A percentile compares a stretch with the other conserved stretches of the same genome.
Conservation (phyloP, 345 rosid species). For the Rhodomyrtus tomentosa region DNA sequence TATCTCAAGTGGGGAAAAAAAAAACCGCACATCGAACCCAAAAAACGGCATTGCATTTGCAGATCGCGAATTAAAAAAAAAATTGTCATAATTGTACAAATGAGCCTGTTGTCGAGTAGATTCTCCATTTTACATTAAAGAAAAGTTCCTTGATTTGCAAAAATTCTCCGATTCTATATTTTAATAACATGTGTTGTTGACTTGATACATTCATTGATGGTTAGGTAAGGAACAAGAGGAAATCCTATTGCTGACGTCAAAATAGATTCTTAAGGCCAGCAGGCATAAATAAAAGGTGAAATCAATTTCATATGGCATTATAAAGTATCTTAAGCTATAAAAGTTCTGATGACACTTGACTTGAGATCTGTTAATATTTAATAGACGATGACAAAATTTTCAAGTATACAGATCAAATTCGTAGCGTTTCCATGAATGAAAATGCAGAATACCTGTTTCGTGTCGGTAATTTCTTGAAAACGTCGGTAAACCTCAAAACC, state of each 20-base stretch:
- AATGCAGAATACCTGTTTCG: too few relatives aligned
- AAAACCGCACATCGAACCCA: background rate
- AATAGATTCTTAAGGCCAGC: background rate
- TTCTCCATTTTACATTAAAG: background rate
- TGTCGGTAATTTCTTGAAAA: too few relatives aligned
- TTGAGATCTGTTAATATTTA: too few relatives aligned
- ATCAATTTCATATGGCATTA: background rate
- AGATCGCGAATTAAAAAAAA: background rate
- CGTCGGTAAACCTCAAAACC: too few relatives aligned
- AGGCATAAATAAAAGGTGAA: background rate
- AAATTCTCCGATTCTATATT: background rate
- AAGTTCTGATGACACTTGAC: too few relatives aligned
- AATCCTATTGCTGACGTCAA: background rate
- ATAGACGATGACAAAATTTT: too few relatives aligned
- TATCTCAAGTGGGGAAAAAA: too few relatives aligned
- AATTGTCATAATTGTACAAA: background rate
- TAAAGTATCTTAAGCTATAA: background rate
- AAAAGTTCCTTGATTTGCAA: background rate
- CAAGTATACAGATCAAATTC: too few relatives aligned
- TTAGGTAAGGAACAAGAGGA: background rate
- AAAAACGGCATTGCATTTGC: background rate
- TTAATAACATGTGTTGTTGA: background rate
- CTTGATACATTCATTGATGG: background rate
- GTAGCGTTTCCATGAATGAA: too few relatives aligned
- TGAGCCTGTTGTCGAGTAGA: background rate